Evolutionary conservation across 805 yeast species (phyloP), one percentile per base, ranked within the genome.

Genomic region (Sungouiella blattae): DNA sequence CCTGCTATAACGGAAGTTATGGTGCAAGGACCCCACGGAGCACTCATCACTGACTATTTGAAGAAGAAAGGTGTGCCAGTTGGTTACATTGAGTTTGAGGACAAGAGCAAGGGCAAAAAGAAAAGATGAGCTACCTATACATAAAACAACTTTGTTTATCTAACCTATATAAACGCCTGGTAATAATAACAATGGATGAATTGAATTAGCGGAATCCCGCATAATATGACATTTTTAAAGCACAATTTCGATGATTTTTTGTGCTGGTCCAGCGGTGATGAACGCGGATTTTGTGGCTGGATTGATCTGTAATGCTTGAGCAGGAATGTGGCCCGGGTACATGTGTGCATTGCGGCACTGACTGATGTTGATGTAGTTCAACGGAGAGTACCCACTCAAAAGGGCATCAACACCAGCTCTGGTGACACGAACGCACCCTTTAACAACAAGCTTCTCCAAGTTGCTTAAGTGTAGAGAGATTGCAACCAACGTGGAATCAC

Each of bases 21-120:
- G 30, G 95, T 93, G 2, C 98, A 93, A 62, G 98, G 98, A 0
- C 84, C 91, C 2, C 98, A 91, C 55, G 78, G 79, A 16, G 72
- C 76, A 30, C 56, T 71, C 0, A 76, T 83, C 8, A 62, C 70
- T n/a, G 81, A 79, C 2, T 55, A 81, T 29, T 60, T 89, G 38
- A 70, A 63, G 28, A 64, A 62, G 4, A 65, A 77, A 39, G 95
- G 95, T 0, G 60, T 91, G 17, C 80, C 83, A 16, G 55, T 71
- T 4, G 57, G 70, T 12, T 84, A 83, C 81, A 79, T 91, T 12
- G 73, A 71, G 16, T 73, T 76, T 38, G 79, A 73, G 37, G 84
- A 84, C 49, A 82, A 78, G 50, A 53, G 74, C 16, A 81, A 78
- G 51, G 60, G 64, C 38, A 77, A 70, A 52, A 78, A 73, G 60